Conservation (phyloP, 306 rosid genomes). For the Trichosanthes cucumerina region DNA sequence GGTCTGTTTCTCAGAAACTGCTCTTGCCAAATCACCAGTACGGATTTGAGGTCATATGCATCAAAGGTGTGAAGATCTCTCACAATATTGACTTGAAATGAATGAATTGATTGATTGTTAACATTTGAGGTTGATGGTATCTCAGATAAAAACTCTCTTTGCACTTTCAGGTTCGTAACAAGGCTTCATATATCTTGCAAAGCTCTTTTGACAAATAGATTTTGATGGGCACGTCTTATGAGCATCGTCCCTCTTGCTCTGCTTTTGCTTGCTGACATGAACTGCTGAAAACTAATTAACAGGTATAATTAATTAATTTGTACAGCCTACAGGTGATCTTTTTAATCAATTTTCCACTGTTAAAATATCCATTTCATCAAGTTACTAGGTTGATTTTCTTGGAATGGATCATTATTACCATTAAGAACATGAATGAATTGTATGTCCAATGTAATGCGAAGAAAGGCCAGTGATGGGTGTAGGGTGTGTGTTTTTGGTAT, state of each 20-base stretch:
- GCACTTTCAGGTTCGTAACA: slow-evolving; percentile 62
- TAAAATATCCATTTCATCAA: not conserved
- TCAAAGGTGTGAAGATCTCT: slow-evolving; percentile 48
- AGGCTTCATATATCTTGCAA: slow-evolving; percentile 72
- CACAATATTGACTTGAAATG: slow-evolving; percentile 7
- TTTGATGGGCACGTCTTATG: not conserved
- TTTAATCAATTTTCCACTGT: not conserved
- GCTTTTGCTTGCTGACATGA: not conserved
- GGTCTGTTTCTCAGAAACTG: slow-evolving; percentile 47
- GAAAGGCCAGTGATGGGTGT: not conserved
- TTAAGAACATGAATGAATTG: not conserved
- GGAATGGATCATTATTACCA: not conserved
- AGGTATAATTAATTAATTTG: not conserved
- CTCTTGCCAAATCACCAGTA: slow-evolving; percentile 56
- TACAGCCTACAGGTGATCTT: not conserved
- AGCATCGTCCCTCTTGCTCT: not conserved
- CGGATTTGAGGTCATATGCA: slow-evolving; percentile 72
- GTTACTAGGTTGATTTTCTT: not conserved
- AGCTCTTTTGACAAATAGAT: slow-evolving; percentile 28
- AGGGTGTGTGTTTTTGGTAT: not conserved
- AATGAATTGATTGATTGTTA: not conserved
- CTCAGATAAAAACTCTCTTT: not conserved
- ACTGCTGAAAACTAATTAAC: not conserved
- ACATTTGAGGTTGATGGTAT: not conserved
- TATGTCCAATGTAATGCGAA: not conserved